Evolutionary conservation across 2,329 filamentous ascomycete species (phyloP).

Genomic region (Pseudocercospora fijiensis): DNA sequence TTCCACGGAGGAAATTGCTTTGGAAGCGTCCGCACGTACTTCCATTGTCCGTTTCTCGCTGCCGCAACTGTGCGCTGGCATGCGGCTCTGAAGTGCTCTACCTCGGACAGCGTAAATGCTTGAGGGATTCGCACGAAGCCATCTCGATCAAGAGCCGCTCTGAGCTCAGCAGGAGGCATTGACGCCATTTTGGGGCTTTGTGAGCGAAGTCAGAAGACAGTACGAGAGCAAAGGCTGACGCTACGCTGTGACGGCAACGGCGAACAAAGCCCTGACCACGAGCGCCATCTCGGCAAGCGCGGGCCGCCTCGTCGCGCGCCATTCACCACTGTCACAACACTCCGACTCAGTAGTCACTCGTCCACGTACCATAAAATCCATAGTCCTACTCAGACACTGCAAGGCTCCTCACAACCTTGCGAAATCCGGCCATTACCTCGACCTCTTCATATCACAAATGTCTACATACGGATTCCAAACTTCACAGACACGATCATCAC

Average conservation of each 20-base stretch:
- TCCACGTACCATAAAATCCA: slow-evolving; percentile 1
- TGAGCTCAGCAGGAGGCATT: slow-evolving; percentile 36
- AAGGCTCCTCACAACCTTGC: slow-evolving; percentile 5
- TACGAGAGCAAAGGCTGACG: neutral
- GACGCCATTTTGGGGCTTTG: slow-evolving; percentile 21
- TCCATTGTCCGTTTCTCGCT: slow-evolving; percentile 72
- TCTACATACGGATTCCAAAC: slow-evolving; percentile 25
- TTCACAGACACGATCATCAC: slow-evolving; percentile 20
- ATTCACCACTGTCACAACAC: slow-evolving; percentile 2
- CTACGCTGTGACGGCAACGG: neutral
- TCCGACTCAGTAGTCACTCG: slow-evolving; percentile 5
- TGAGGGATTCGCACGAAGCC: slow-evolving; percentile 74
- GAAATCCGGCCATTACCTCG: slow-evolving; percentile 3
- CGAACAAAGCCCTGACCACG: neutral
- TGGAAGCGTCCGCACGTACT: slow-evolving; percentile 76
- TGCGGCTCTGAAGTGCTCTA: slow-evolving; percentile 61
- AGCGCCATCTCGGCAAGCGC: neutral
- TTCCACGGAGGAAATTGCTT: slow-evolving; percentile 91
- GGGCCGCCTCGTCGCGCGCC: neutral
- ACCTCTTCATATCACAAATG: slow-evolving; percentile 26
- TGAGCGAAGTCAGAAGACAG: neutral
- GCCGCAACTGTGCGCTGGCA: slow-evolving; percentile 57
- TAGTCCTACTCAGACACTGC: slow-evolving; percentile 3
- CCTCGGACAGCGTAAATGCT: slow-evolving; percentile 57
- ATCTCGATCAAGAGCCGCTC: slow-evolving; percentile 61